Base-by-base conservation (phyloP, 345 rosid species). In the Citrus glauca region DNA sequence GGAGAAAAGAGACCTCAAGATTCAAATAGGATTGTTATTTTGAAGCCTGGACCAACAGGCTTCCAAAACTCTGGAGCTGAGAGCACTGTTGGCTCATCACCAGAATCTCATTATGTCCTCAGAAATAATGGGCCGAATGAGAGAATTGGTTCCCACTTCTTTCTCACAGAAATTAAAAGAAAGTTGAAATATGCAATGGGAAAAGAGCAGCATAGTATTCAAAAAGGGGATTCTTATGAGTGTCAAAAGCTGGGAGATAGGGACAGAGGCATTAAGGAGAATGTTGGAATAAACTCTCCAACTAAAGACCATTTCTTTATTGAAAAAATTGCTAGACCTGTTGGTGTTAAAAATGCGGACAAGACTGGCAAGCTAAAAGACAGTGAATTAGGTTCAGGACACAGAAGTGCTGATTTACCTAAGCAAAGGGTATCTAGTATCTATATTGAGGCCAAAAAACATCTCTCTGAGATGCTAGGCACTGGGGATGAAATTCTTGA, bases 401-500 rank as follows among this genome's bases (percentile, higher is more conserved):
- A 68, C 55, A 82, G 79, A 73, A 81, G 72, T 73, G 75, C 60
- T 33, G 83, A 85, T 32, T 75, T 74, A 77, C 84, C 90, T 45
- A 82, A 81, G 79, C 84, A 82, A 81, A 86, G 90, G 78, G 81
- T 84, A 69, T 86, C 98, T 25, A 86, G 85, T 86, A 90, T 97
- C 81, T 94, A 97, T 66, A 60, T 86, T 62, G 98, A 93, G 86
- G 99, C 99, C 84, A 97, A 86, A 89, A 97, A 91, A 80, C 99
- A 93, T 88, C 90, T 97, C 22, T 90, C 94, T 32, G 98, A 92
- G 80, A 89, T 91, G 93, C 86, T 97, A 78, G 87, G 84, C 76
- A 86, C 71, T 78, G 94, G 90, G 68, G 87, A 83, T 60, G 86
- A 80, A 69, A 84, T 76, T 81, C 80, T 69, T 7, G 85, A 79